Percentiles rank a stretch among this genome's conserved stretches.
phyloP scores from a whole-genome alignment of 257 asterid genomes.

The Lantana camara region DNA sequence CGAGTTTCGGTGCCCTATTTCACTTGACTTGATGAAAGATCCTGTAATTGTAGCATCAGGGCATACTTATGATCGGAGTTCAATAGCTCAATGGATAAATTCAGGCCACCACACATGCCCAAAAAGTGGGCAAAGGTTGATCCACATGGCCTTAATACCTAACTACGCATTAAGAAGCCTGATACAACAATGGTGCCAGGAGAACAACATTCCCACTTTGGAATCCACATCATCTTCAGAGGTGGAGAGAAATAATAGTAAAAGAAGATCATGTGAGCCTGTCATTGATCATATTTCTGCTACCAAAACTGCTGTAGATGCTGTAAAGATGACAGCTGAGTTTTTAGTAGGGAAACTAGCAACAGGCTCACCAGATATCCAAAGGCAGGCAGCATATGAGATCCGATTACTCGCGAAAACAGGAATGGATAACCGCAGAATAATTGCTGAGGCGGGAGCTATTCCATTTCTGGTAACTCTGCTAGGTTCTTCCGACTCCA shows the following conservation, averaged over 20 bases:
- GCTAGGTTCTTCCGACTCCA: constrained; percentile 50
- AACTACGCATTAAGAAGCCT: constrained; percentile 71
- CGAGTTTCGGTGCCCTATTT: constrained; percentile 80
- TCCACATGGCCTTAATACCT: constrained; percentile 86
- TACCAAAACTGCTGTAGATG: constrained; percentile 63
- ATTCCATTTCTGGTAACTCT: constrained; percentile 75
- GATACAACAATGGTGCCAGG: constrained; percentile 79
- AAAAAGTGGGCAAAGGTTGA: constrained; percentile 80
- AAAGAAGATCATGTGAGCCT: constrained; percentile 47
- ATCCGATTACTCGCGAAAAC: constrained; percentile 75
- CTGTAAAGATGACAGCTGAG: constrained; percentile 81
- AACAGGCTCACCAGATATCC: constrained; percentile 75
- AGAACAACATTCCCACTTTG: constrained; percentile 54
- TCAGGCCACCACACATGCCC: constrained; percentile 91
- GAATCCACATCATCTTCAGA: constrained; percentile 52
- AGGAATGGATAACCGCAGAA: constrained; percentile 88
- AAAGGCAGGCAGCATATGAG: constrained; percentile 85
- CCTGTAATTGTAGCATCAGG: constrained; percentile 89
- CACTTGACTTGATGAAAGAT: constrained; percentile 82
- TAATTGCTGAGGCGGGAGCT: constrained; percentile 86
- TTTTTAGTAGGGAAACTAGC: constrained; percentile 80
- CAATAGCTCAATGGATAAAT: constrained; percentile 85
- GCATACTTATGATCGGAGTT: constrained; percentile 76
- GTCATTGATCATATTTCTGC: constrained; percentile 72
- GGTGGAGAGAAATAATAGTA: constrained; percentile 42